A percentile compares a stretch with the other conserved stretches of the same genome.
phyloP scores from a whole-genome alignment of 768 basidiomycete genomes.

The Lactifluus echinatus region DNA sequence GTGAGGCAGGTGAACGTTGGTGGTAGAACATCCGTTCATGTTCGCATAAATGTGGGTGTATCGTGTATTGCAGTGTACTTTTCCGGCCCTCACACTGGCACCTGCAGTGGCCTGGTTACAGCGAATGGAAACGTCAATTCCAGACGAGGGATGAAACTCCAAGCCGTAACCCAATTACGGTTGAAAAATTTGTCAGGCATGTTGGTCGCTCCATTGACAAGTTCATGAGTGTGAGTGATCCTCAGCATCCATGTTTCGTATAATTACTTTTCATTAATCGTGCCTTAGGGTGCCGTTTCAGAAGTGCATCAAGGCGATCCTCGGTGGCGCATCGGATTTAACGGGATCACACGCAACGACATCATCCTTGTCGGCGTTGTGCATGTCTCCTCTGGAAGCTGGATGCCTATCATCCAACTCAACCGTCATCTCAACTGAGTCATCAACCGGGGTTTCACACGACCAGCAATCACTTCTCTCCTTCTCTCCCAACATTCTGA shows the following conservation, averaged over 20 bases:
- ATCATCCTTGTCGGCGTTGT: constrained; percentile 16
- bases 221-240: constrained; percentile 13
- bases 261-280: not conserved
- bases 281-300: constrained; percentile 3
- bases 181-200: constrained; percentile 18
- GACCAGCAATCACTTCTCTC: not conserved
- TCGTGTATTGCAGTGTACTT: not conserved
- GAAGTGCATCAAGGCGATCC: constrained; percentile 12
- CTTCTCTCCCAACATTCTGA: not conserved
- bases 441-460: not conserved
- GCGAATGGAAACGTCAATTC: constrained; percentile 20
- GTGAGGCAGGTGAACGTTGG: constrained; percentile 13
- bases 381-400: constrained; percentile 21
- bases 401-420: constrained; percentile 22
- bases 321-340: constrained; percentile 16
- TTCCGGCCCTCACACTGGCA: not conserved
- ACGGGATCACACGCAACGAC: constrained; percentile 14
- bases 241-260: not conserved
- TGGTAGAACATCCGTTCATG: constrained; percentile 17
- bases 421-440: constrained; percentile 14
- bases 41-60: constrained; percentile 17
- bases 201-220: constrained; percentile 18
- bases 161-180: constrained; percentile 16
- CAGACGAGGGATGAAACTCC: constrained; percentile 20
- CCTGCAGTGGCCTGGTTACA: constrained; percentile 18